Conservation (phyloP, 805 yeast species). For the Clavispora santaluciae region DNA sequence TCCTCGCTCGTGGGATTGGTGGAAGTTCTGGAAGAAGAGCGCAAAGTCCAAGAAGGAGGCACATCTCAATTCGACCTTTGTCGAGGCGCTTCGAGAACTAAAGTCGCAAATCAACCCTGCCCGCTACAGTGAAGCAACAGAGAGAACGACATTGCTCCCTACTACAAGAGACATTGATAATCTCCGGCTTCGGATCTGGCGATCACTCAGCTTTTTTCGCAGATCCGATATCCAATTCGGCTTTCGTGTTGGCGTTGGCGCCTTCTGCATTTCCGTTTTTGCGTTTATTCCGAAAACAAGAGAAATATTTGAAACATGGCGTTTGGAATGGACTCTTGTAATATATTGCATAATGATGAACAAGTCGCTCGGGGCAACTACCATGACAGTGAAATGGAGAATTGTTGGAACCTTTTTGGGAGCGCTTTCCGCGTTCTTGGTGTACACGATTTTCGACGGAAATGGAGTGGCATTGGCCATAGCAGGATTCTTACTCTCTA, state of each 20-base stretch:
- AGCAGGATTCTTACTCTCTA: slow-evolving; percentile 43
- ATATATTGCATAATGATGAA: slow-evolving; percentile 81
- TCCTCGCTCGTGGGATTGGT: slow-evolving; percentile 46
- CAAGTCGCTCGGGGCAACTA: slow-evolving; percentile 79
- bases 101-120: slow-evolving; percentile 11
- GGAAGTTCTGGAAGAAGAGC: slow-evolving; percentile 44
- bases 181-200: slow-evolving; percentile 39
- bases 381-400: slow-evolving; percentile 71
- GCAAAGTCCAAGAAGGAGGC: slow-evolving; percentile 7
- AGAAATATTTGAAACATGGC: slow-evolving; percentile 54
- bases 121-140: not conserved
- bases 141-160: not conserved
- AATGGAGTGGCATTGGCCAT: slow-evolving; percentile 48
- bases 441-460: slow-evolving; percentile 58
- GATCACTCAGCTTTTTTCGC: slow-evolving; percentile 45
- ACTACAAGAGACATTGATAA: slow-evolving; percentile 1
- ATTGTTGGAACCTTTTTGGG: slow-evolving; percentile 74
- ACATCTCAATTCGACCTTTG: slow-evolving; percentile 11
- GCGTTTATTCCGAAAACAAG: slow-evolving; percentile 61
- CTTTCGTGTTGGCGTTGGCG: slow-evolving; percentile 73
- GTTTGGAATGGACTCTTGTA: slow-evolving; percentile 84
- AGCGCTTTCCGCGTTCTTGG: slow-evolving; percentile 52
- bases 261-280: slow-evolving; percentile 57
- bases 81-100: slow-evolving; percentile 16
- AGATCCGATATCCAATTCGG: slow-evolving; percentile 75